Evolutionary conservation across 805 yeast species (phyloP).

Genomic region (Zygosaccharomyces kombuchaensis): DNA sequence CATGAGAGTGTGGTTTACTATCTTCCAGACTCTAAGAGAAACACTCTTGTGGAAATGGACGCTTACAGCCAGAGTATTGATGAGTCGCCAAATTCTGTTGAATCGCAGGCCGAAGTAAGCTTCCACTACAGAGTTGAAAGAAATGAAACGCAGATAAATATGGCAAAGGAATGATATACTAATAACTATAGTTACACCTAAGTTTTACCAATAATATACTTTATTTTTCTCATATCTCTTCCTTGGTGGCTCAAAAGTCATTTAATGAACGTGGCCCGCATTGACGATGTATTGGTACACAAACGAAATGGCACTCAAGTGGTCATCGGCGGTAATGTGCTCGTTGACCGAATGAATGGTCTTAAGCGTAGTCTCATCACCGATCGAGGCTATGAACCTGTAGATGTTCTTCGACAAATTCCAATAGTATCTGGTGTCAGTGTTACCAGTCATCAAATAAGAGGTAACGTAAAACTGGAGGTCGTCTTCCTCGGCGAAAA

Average conservation of each 20-base stretch:
- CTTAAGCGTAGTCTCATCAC: constrained; percentile 17
- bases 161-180: not conserved
- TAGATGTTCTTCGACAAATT: constrained; percentile 49
- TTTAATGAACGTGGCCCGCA: constrained; percentile 14
- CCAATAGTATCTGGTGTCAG: constrained; percentile 62
- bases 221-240: not conserved
- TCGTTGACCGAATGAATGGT: constrained; percentile 65
- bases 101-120: constrained; percentile 1
- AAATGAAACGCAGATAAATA: not conserved
- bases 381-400: constrained; percentile 39
- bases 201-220: not conserved
- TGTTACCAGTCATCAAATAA: constrained; percentile 52
- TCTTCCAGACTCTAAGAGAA: not conserved
- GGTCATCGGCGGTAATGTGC: constrained; percentile 49
- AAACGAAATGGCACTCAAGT: constrained; percentile 55
- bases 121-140: constrained; percentile 1
- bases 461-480: constrained; percentile 41
- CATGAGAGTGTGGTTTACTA: constrained; percentile 1
- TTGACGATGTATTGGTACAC: constrained; percentile 45
- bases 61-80: not conserved
- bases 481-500: constrained; percentile 26
- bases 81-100: not conserved
- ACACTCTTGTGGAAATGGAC: not conserved
- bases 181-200: not conserved
- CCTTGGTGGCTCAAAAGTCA: not conserved